Percentiles rank a stretch among this genome's conserved stretches.
Conservation (phyloP, 371 early-diverging fungal genomes). For the Mortierella sp. region DNA sequence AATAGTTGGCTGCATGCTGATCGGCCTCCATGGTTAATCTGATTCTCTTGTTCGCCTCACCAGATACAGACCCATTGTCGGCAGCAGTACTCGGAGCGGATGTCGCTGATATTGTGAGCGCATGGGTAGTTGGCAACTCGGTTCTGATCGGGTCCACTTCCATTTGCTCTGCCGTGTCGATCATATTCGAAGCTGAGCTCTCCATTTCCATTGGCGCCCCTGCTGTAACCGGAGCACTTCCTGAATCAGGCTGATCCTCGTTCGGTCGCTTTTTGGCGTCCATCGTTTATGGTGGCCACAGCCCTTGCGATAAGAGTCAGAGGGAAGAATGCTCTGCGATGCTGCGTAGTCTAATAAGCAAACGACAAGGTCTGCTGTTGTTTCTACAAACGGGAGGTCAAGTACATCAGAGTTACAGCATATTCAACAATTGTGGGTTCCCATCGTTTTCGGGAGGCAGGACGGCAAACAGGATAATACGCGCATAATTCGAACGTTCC, state of each 20-base stretch:
- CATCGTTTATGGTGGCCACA: slow-evolving; percentile 8
- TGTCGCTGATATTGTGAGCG: no score
- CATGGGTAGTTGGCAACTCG: neutral
- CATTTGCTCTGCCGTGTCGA: neutral
- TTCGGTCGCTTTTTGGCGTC: slow-evolving; percentile 51
- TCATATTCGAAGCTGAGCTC: neutral
- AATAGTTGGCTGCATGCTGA: slow-evolving; percentile 11
- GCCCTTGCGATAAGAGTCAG: neutral
- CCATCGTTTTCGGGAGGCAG: no score
- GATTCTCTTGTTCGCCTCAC: slow-evolving; percentile 36
- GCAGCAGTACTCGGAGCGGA: neutral
- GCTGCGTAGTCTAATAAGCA: no score
- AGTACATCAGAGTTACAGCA: no score
- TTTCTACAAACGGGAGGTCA: no score
- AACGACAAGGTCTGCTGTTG: slow-evolving; percentile 1
- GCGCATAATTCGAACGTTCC: no score
- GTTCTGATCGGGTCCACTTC: slow-evolving; percentile 15
- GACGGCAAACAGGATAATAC: no score
- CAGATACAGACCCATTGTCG: neutral
- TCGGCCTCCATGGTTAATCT: slow-evolving; percentile 32
- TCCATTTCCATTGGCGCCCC: neutral
- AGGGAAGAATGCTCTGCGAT: neutral
- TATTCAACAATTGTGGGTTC: no score
- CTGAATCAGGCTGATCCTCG: slow-evolving; percentile 18
- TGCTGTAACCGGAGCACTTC: neutral